Evolutionary conservation across 129 eudicot species (phyloP), one percentile per base, ranked within the genome.

Genomic region (Dittrichia graveolens): DNA sequence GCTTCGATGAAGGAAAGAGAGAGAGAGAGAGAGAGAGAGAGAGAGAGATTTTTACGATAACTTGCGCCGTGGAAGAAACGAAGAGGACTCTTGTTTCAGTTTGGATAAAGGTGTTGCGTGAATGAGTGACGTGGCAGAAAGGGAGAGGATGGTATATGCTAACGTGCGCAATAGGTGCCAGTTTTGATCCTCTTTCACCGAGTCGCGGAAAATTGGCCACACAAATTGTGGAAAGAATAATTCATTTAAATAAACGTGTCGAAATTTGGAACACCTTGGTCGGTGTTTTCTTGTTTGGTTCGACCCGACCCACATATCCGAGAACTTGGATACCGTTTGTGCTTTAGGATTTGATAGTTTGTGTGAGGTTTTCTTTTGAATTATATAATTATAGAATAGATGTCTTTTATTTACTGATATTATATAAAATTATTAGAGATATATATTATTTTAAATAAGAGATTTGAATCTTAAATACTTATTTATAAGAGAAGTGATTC

Each of bases 191-290:
- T 78, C 41, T 15, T 40, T 75, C 31, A 10, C 38, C 34, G 72
- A 42, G 81, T 78, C 82, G 82, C 82, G 53, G 82, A 78, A 78
- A 70, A 35, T 78, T 71, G 82, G 82, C 82, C 82, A 78, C 82
- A 71, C 77, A 78, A 70, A 9, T 46, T 12, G 62, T 18, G 31
- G 55, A 8, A 49, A 18, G 31, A 39, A 15, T 41, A 9, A 18
- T 45, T 35, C 5, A 4, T 43, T 50, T 39, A 18, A 38, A 18
- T 40, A 78, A 77, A 78, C 82, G 82, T 78, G 77, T 45, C 52
- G 50, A 16, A 69, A 67, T 24, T 58, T 5, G 69, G 16, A 65
- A 56, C 52, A 6, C 57, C 70, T 59, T 61, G 49, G 76, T 62
- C 76, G 53, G 79, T 5, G 67, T 64, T 58, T 53, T 24, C 31